Conservation (phyloP, 2,329 filamentous ascomycete genomes). For the Epichloe sp. region DNA sequence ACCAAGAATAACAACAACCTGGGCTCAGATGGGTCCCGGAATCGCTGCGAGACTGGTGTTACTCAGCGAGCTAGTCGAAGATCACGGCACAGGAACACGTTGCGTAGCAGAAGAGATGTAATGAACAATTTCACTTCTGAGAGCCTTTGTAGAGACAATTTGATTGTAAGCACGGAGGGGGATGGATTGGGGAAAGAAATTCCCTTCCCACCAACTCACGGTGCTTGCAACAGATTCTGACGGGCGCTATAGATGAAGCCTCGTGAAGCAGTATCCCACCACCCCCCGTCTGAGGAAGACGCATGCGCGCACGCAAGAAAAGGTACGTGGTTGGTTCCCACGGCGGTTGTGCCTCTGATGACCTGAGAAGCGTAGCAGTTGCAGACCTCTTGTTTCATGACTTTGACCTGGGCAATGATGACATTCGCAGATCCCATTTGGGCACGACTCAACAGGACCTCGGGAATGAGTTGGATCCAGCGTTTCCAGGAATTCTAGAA, state of each 20-base stretch:
- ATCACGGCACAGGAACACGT: constrained; percentile 10
- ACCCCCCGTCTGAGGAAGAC: neutral
- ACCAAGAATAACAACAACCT: neutral
- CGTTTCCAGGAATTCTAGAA: neutral
- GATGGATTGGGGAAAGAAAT: neutral
- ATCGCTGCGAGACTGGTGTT: neutral
- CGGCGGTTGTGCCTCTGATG: neutral
- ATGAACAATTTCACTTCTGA: constrained; percentile 41
- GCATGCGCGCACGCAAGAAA: neutral
- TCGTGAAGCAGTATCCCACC: neutral
- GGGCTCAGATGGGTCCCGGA: neutral
- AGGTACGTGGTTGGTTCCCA: neutral
- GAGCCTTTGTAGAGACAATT: neutral
- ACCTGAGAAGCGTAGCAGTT: neutral
- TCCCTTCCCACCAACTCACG: no score
- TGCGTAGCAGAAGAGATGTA: constrained; percentile 30
- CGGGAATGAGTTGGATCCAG: neutral
- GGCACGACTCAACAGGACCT: neutral
- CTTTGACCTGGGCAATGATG: neutral
- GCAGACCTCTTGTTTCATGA: constrained; percentile 3
- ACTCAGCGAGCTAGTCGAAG: neutral
- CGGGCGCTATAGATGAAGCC: constrained; percentile 2
- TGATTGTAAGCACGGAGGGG: constrained; percentile 2
- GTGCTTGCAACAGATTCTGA: neutral
- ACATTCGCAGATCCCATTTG: neutral